These are phyloP conservation scores for Lasiodiplodia theobromae DNA, from an alignment of 2,329 filamentous ascomycete species.

Conservation along the genomic window DNA sequence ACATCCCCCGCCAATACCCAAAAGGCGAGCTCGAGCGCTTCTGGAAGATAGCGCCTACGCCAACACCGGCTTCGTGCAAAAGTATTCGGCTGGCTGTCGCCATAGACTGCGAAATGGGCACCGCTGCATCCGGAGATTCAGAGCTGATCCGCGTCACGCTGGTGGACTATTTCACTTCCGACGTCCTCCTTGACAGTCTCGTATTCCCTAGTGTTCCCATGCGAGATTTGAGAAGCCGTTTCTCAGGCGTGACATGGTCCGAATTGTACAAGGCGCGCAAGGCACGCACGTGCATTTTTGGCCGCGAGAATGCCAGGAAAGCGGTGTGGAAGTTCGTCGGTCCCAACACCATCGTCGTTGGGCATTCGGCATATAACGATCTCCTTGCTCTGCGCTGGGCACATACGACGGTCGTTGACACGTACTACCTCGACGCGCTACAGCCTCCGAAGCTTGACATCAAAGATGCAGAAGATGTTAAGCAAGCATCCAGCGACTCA, in stretches of 20 bases:
- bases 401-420: slow-evolving; percentile 56
- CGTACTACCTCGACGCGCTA: slow-evolving; percentile 40
- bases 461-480: slow-evolving; percentile 14
- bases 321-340: slow-evolving; percentile 55
- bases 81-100: slow-evolving; percentile 46
- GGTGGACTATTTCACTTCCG: slow-evolving; percentile 60
- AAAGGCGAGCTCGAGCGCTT: slow-evolving; percentile 27
- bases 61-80: neutral
- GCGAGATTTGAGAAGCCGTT: slow-evolving; percentile 59
- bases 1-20: neutral
- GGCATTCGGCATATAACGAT: slow-evolving; percentile 55
- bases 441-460: slow-evolving; percentile 2
- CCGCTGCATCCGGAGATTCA: slow-evolving; percentile 50
- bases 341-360: slow-evolving; percentile 57
- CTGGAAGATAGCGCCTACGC: neutral
- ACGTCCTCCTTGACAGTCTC: slow-evolving; percentile 59
- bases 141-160: slow-evolving; percentile 62
- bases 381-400: slow-evolving; percentile 58
- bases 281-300: slow-evolving; percentile 47
- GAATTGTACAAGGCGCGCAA: slow-evolving; percentile 50
- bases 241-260: slow-evolving; percentile 55
- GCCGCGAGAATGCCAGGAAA: slow-evolving; percentile 51
- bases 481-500: slow-evolving; percentile 22
- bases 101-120: slow-evolving; percentile 65
- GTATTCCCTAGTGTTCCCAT: slow-evolving; percentile 57